Base-by-base conservation (phyloP, 257 asterid genomes). In the Lithospermum erythrorhizon region DNA sequence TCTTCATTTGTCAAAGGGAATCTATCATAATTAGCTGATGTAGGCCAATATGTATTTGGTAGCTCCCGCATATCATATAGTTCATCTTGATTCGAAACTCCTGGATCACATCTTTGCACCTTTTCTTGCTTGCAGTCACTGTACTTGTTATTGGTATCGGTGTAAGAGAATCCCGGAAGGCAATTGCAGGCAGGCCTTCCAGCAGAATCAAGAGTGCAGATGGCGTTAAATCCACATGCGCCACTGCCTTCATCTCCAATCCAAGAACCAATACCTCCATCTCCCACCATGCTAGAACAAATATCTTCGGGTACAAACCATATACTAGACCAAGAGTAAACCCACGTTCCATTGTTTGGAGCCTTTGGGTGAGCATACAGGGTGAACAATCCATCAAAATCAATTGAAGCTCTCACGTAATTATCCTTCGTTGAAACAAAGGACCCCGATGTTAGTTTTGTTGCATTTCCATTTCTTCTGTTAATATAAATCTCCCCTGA, bases 91-190 rank as follows among this genome's bases (percentile, higher is more conserved):
- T 29, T 65, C 21, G 48, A 37, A 47, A 37, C 54, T 37, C 24
- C 37, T 0, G 10, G 63, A 57, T 47, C n/a, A 58, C 62, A 30
- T n/a, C 18, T 58, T 29, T 29, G 62, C 17, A 65, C 58, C 8
- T 56, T 49, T 19, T 67, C 57, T 1, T 47, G 72, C 35, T 67
- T 52, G 47, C 72, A 67, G 1, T 66, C 66, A 9, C 25, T 60
- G 13, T 27, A 23, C n/a, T 47, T 55, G 6, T 54, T 53, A 17
- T 53, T 22, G 55, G 19, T 57, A 61, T 67, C 66, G 8, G 54
- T 37, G 51, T 32, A 54, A n/a, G 35, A 16, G 25, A 47, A 67
- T 7, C 66, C 61, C 2, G 65, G 66, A 17, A 61, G 62, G 58
- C 72, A 61, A 17, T 14, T 13, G 17, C 66, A 67, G 45, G 20